Evolutionary conservation across 140 eudicot genomes (phyloP).

Genomic region (Stevia rebaudiana): DNA sequence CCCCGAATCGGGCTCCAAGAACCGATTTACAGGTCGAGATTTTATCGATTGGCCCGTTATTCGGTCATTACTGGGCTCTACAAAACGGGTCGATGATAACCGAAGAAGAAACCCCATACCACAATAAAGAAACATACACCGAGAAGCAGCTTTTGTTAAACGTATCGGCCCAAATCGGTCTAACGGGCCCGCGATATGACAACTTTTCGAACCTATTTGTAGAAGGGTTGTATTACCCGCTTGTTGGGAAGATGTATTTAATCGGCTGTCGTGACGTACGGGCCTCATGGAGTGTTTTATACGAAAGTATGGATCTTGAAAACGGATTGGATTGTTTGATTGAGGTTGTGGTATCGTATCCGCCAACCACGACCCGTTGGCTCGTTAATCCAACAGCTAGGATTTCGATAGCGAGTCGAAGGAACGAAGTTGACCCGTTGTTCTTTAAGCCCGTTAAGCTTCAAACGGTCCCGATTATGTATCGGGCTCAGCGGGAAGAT

Average conservation of each 20-base stretch:
- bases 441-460: constrained; percentile 56
- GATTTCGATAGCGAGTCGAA: constrained; percentile 57
- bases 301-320: constrained; percentile 69
- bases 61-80: constrained; percentile 53
- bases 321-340: constrained; percentile 77
- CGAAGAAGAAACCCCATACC: constrained; percentile 44
- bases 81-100: constrained; percentile 28
- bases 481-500: constrained; percentile 81
- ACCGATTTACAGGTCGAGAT: constrained; percentile 58
- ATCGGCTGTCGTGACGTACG: constrained; percentile 88
- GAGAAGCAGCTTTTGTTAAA: constrained; percentile 66
- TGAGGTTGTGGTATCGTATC: constrained; percentile 67
- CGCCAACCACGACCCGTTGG: constrained; percentile 80
- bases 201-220: constrained; percentile 58
- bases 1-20: constrained; percentile 16
- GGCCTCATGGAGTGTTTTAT: constrained; percentile 63
- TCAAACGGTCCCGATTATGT: constrained; percentile 68
- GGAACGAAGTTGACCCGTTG: constrained; percentile 72
- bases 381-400: constrained; percentile 74
- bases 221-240: constrained; percentile 77
- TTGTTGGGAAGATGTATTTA: constrained; percentile 71
- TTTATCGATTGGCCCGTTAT: constrained; percentile 73
- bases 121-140: constrained; percentile 39
- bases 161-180: constrained; percentile 69
- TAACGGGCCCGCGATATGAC: constrained; percentile 30